Evolutionary conservation across 352 stramenopile genomes (phyloP).

Genomic region (Globisporangium spiculum): DNA sequence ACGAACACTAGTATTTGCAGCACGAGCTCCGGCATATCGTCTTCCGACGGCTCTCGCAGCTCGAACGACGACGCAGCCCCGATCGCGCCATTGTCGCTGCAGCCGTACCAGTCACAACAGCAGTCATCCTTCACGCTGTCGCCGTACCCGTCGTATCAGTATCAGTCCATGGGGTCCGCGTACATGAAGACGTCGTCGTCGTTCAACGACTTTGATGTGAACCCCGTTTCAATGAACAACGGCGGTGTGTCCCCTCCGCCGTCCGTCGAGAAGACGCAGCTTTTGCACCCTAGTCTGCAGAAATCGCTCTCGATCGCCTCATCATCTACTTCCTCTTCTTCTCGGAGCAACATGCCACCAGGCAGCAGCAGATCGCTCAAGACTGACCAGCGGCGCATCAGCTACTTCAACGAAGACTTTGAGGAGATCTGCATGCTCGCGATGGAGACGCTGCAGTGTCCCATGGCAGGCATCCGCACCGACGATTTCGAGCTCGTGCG

Average conservation of each 20-base stretch:
- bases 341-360: conserved; percentile 8
- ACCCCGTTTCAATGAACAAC: conserved; percentile 19
- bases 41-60: conserved; percentile 40
- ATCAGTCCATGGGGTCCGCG: conserved; percentile 3
- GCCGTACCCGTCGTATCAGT: conserved; percentile 2
- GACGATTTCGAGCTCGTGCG: conserved; percentile 87
- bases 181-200: conserved; percentile 38
- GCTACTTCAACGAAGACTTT: conserved; percentile 89
- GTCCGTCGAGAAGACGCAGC: conserved; percentile 12
- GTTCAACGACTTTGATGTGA: conserved; percentile 46
- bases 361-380: conserved; percentile 32
- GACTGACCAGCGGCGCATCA: conserved; percentile 43
- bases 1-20: conserved; percentile 30
- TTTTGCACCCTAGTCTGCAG: conserved; percentile 18
- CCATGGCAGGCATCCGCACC: conserved; percentile 85
- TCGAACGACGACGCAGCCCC: conserved; percentile 19
- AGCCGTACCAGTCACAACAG: neutral
- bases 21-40: conserved; percentile 41
- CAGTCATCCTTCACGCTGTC: neutral
- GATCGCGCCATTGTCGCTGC: conserved; percentile 7
- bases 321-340: conserved; percentile 22
- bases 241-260: neutral
- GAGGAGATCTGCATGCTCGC: conserved; percentile 86
- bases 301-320: conserved; percentile 28
- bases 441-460: conserved; percentile 84